Percentiles rank a stretch among this genome's conserved stretches.
Evolutionary conservation across 2,329 filamentous ascomycete species (phyloP).

Genomic region (Furcasterigmium furcatum): DNA sequence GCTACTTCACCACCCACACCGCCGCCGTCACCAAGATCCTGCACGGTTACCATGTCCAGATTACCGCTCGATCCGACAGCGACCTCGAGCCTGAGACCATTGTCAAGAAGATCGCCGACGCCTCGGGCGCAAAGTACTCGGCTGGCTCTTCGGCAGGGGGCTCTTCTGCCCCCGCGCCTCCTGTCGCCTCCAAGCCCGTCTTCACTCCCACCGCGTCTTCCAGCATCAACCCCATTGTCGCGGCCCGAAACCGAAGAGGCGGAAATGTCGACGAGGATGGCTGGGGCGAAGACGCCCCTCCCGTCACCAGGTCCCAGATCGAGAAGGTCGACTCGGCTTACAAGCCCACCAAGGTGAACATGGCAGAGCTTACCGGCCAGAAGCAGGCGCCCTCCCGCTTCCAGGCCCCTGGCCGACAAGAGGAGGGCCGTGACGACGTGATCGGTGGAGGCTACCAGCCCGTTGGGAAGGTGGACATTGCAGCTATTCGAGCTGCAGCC

Average conservation of each 20-base stretch:
- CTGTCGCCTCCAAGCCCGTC: conserved; percentile 82
- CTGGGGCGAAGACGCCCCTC: conserved; percentile 94
- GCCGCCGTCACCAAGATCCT: conserved; percentile 87
- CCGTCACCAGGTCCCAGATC: conserved; percentile 77
- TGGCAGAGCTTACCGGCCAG: conserved; percentile 77
- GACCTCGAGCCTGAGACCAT: conserved; percentile 87
- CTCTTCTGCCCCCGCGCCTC: conserved; percentile 58
- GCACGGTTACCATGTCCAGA: conserved; percentile 96
- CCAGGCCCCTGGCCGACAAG: conserved; percentile 38
- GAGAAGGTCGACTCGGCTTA: conserved; percentile 93
- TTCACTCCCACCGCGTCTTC: conserved; percentile 61
- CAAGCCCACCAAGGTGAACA: conserved; percentile 92
- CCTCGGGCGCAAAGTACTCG: conserved; percentile 93
- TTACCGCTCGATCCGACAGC: conserved; percentile 87
- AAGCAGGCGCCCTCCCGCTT: conserved; percentile 64
- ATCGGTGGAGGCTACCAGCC: conserved; percentile 89
- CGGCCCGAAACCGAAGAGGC: conserved; percentile 59
- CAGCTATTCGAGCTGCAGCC: conserved; percentile 75
- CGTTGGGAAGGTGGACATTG: conserved; percentile 96
- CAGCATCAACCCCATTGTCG: conserved; percentile 65
- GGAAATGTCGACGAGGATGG: conserved; percentile 75
- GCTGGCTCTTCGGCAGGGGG: conserved; percentile 65
- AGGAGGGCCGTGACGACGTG: conserved; percentile 56
- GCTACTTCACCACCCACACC: conserved; percentile 95
- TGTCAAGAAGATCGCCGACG: conserved; percentile 89